Evolutionary conservation across 345 rosid species (phyloP).

Genomic region (Psidium guajava): DNA sequence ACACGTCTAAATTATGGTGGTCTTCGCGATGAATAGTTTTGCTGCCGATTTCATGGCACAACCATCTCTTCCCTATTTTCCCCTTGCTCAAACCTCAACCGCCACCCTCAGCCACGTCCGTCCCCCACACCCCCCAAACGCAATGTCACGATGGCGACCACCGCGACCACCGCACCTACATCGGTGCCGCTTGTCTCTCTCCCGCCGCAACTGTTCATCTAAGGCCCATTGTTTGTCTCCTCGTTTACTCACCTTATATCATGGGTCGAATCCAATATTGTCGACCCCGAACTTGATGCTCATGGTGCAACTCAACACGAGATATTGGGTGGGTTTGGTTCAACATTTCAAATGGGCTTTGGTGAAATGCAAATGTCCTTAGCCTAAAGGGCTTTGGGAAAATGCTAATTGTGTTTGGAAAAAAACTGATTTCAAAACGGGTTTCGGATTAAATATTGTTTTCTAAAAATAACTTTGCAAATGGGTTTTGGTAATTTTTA

Average conservation of each 20-base stretch:
- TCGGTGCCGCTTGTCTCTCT: neutral
- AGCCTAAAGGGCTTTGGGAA: too few species aligned
- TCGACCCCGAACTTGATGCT: neutral
- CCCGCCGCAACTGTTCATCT: neutral
- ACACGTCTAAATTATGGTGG: neutral
- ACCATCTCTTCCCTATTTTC: neutral
- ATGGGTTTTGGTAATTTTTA: too few species aligned
- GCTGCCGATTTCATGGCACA: neutral
- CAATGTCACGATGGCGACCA: neutral
- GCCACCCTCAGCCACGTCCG: neutral
- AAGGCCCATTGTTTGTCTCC: neutral
- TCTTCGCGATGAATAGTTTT: neutral
- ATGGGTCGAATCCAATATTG: neutral
- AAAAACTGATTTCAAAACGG: too few species aligned
- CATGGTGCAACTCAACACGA: fast-evolving
- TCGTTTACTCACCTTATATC: neutral
- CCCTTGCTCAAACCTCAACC: neutral
- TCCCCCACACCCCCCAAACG: neutral
- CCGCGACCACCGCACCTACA: fast-evolving
- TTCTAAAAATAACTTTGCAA: too few species aligned
- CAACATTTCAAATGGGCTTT: too few species aligned
- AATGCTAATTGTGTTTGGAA: too few species aligned
- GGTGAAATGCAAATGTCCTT: too few species aligned
- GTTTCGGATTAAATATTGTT: too few species aligned
- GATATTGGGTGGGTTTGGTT: too few species aligned